Base-by-base conservation (phyloP, 495 filamentous ascomycete genomes). In the Aspergillus indologenus region DNA sequence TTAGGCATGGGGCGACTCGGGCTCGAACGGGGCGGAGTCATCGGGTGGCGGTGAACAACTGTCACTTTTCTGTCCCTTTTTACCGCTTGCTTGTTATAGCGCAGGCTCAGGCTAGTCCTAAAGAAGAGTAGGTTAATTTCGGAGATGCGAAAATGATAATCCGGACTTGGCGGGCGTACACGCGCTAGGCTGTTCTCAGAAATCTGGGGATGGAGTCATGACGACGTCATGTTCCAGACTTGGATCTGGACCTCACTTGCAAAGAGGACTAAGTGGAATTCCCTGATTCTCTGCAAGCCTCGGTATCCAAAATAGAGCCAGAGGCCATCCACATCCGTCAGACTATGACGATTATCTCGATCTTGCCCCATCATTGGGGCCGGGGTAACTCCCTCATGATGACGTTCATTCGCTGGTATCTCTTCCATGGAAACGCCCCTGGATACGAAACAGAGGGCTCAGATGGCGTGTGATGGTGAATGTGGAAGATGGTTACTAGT, bases 21-120 rank as follows among this genome's bases (percentile, higher is more conserved):
- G 42, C 57, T 26, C 45, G 44, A 24, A 29, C 58, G 49, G 51
- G 20, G 26, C 31, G 54, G 46, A 54, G 51, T 58, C 45, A 53
- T 21, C 50, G 53, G 29, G 50, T 58, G 65, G 53, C 62, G 62
- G 61, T 64, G 64, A 57, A 45, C 22, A 58, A 18, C 57, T 59
- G 57, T 20, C 47, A n/a, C 20, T 1, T 1, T 64, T 60, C 54
- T 68, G 61, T 57, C 40, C 5, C 0, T 0, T 0, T 12, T 4
- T 20, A 67, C 65, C 65, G 65, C 67, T 47, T 64, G 7, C 54
- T 40, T 15, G 26, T 49, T 11, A 31, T 14, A 34, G 48, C 5
- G 6, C 6, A 24, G 12, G 5, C 9, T 29, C 15, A 4, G 3
- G 40, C 51, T 52, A 54, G 45, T 23, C 44, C 31, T 0, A 18